Base-by-base conservation (phyloP, 768 basidiomycete species). In the Podaxis mareebaensis region DNA sequence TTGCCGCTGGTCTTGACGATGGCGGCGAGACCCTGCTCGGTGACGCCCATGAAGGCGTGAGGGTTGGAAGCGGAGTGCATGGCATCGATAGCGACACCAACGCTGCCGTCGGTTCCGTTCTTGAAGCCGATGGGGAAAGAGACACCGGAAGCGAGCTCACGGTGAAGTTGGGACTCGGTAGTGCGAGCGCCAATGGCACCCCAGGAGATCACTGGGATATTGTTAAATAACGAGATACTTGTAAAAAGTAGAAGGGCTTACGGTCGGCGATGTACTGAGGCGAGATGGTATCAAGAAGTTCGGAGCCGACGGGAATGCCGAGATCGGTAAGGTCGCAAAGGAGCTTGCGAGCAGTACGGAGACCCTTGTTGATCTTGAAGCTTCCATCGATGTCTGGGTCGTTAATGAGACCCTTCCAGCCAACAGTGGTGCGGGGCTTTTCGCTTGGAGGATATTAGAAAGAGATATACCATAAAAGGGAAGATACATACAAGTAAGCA, bases 51-150 rank as follows among this genome's bases (percentile, higher is more conserved):
- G 83, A 99, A 99, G 38, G 93, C 92, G 75, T 99, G 96, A 3
- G 95, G 93, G 73, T 95, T 91, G 3, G 89, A 91, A 12, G 93
- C 86, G 0, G 93, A 89, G 65, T 89, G 86, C 96, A 99, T 98
- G 15, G 96, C 97, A 75, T 99, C 97, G 61, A 99, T 91, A 2
- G 96, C 96, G 39, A 99, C 93, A 0, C 85, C 78, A 54, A 98
- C 89, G 63, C 86, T 88, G 60, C 97, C 97, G 74, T 99, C 96
- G 3, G 97, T 99, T 59, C 97, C 96, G 74, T 99, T 99, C 78
- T 99, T 99, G 88, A 99, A 99, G 8, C 95, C 93, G 67, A 98
- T 94, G 22, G 97, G 96, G 89, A 97, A 99, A 57, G 96, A 97
- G 26, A 93, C 90, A 71, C 96, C 96, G 3, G 92, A 95, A 4